Percentiles rank a stretch among this genome's conserved stretches.
Conservation (phyloP, 169 alveolate genomes). For the Perkinsus marinus region DNA sequence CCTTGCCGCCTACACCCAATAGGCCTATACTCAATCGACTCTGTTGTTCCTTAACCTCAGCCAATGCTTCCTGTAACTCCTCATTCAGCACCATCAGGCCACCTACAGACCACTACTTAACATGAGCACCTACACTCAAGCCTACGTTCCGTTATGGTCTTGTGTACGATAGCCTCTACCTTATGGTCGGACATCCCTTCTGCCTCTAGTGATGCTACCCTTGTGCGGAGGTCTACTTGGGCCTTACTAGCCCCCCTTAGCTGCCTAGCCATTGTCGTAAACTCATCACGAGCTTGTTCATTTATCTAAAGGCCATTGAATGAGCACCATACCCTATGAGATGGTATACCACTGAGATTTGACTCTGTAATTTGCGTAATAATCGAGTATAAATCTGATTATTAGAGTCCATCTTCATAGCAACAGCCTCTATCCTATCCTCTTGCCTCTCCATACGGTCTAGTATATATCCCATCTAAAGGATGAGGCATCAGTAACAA, state of each 20-base stretch:
- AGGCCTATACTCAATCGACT: not conserved
- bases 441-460: not conserved
- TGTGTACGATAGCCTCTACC: not conserved
- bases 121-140: not conserved
- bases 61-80: not conserved
- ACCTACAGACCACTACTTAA: not conserved
- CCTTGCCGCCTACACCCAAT: not conserved
- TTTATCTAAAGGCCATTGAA: not conserved
- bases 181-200: not conserved
- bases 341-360: not conserved
- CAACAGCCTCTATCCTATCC: not conserved
- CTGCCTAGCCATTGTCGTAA: not conserved
- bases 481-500: too few relatives aligned
- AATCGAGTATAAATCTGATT: not conserved
- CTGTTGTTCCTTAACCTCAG: not conserved
- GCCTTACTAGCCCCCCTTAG: not conserved
- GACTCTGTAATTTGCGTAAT: not conserved
- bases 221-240: not conserved
- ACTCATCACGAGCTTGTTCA: not conserved
- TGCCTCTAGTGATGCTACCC: not conserved
- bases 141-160: not conserved
- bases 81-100: not conserved
- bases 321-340: too few relatives aligned
- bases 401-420: not conserved
- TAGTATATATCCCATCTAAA: not conserved